A percentile compares a stretch with the other conserved stretches of the same genome.
phyloP scores from a whole-genome alignment of 352 stramenopile species.

The Globisporangium camurandrum region DNA sequence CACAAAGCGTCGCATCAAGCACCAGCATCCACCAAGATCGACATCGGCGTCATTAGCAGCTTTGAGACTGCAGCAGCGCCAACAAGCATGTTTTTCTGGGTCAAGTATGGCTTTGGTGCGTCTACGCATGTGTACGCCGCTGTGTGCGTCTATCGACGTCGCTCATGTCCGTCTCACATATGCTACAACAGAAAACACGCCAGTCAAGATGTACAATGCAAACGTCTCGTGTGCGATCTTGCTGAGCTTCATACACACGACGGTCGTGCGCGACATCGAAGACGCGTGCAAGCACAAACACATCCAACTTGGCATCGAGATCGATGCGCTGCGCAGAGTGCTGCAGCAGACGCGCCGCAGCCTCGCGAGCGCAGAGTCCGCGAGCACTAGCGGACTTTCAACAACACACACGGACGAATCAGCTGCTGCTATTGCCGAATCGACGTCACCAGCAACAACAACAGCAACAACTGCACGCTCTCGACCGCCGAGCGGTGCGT shows the following conservation, averaged over 20 bases:
- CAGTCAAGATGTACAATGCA: conserved; percentile 68
- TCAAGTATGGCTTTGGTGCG: conserved; percentile 80
- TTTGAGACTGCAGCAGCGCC: not conserved
- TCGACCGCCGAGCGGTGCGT: conserved; percentile 12
- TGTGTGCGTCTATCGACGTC: not conserved
- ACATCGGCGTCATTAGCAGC: too few relatives aligned
- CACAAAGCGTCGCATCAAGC: not conserved
- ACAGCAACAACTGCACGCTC: conserved; percentile 6
- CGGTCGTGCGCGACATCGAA: conserved; percentile 57
- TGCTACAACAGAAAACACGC: conserved; percentile 28
- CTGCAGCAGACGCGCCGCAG: conserved; percentile 14
- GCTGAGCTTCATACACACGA: conserved; percentile 59
- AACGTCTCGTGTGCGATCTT: conserved; percentile 68
- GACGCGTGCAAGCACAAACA: conserved; percentile 70
- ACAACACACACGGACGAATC: not conserved
- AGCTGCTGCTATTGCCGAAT: too few relatives aligned
- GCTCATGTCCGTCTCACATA: not conserved
- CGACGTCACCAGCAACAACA: not conserved
- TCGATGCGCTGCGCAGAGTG: conserved; percentile 45
- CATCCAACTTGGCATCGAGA: conserved; percentile 67
- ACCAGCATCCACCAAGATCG: too few relatives aligned
- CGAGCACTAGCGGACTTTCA: conserved; percentile 10
- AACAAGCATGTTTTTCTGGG: conserved; percentile 56
- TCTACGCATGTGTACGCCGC: not conserved
- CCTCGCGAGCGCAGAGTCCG: conserved; percentile 5